Conservation (phyloP, 306 rosid genomes). For the Calophaca sinica region DNA sequence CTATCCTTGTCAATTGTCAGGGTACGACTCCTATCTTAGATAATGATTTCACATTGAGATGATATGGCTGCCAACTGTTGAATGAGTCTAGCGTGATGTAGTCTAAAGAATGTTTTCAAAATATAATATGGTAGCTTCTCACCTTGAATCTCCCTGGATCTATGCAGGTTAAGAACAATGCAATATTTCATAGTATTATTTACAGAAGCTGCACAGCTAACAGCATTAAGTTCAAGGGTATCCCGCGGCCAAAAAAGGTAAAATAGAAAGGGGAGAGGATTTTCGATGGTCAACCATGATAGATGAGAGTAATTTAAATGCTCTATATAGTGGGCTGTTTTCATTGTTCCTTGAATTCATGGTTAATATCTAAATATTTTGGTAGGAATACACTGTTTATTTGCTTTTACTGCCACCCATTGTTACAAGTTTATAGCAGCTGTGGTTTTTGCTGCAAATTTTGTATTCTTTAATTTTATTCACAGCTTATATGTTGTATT, state of each 20-base stretch:
- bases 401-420: conserved; percentile 1
- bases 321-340: conserved; percentile 17
- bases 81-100: conserved; percentile 23
- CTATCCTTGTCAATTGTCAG: background rate
- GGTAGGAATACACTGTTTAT: background rate
- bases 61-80: conserved; percentile 1
- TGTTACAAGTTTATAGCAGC: conserved; percentile 11
- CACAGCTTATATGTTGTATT: conserved; percentile 19
- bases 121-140: conserved; percentile 32
- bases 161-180: conserved; percentile 58
- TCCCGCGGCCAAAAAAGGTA: background rate
- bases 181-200: conserved; percentile 38
- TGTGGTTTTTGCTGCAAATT: conserved; percentile 32
- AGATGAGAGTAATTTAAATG: conserved; percentile 30
- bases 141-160: conserved; percentile 30
- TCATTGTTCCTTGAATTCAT: conserved; percentile 9
- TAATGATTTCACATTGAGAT: background rate
- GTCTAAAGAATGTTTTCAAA: background rate
- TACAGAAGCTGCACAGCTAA: conserved; percentile 38
- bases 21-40: conserved; percentile 14
- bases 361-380: conserved; percentile 29
- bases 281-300: conserved; percentile 26
- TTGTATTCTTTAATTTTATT: conserved; percentile 39
- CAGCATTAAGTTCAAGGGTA: conserved; percentile 22
- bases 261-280: conserved; percentile 21